Evolutionary conservation across 225 moss, liverwort and hornwort genomes (phyloP).

Genomic region (Physcomitrium patens): DNA sequence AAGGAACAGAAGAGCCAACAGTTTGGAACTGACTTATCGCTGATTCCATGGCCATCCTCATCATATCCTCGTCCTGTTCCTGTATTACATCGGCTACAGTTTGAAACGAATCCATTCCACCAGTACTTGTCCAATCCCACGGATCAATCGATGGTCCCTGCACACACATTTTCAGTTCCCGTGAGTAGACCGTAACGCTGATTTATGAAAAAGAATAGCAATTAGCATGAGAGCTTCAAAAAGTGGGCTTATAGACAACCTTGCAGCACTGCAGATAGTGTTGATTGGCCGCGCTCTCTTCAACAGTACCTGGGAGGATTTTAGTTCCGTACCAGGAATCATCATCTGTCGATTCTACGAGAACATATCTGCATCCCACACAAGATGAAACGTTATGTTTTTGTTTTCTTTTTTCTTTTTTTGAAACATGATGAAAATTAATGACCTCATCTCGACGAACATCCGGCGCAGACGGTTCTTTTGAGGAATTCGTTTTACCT

Average conservation of each 20-base stretch:
- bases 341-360: conserved; percentile 53
- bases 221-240: too few species aligned
- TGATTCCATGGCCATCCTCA: conserved; percentile 61
- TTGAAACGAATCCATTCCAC: conserved; percentile 32
- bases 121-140: conserved; percentile 32
- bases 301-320: conserved; percentile 74
- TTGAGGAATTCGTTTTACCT: conserved; percentile 34
- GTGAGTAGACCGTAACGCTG: too few species aligned
- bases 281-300: conserved; percentile 73
- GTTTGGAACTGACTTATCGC: conserved; percentile 55
- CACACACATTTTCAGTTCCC: neutral
- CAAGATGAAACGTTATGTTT: too few species aligned
- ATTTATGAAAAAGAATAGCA: too few species aligned
- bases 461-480: neutral
- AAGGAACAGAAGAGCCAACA: conserved; percentile 50
- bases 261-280: conserved; percentile 78
- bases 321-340: conserved; percentile 80
- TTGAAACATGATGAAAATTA: too few species aligned
- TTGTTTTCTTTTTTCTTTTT: too few species aligned
- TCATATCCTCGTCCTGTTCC: conserved; percentile 49
- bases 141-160: conserved; percentile 51
- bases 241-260: conserved; percentile 34
- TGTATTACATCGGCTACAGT: conserved; percentile 17
- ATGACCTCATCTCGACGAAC: neutral
- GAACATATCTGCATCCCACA: conserved; percentile 51